These are phyloP conservation scores for Lentinula aciculospora DNA, from an alignment of 768 basidiomycete genomes.

Conservation along the genomic window DNA sequence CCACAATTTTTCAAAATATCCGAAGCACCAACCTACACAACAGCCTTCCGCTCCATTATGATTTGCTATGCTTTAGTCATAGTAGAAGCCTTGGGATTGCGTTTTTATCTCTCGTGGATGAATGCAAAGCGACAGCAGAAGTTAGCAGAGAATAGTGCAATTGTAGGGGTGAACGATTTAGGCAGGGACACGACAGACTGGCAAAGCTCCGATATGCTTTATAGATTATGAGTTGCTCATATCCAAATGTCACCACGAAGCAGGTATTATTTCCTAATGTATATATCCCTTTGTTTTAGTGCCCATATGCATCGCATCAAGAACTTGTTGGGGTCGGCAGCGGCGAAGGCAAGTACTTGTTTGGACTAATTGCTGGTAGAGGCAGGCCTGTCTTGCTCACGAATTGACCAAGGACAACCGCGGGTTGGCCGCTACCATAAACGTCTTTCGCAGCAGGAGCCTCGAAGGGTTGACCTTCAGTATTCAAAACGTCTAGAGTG, in stretches of 20 bases:
- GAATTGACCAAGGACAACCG: constrained; percentile 9
- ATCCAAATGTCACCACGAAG: background rate
- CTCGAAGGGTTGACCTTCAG: constrained; percentile 64
- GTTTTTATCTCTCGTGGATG: background rate
- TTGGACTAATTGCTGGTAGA: constrained; percentile 24
- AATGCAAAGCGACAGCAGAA: background rate
- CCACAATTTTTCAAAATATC: background rate
- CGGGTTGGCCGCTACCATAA: constrained; percentile 25
- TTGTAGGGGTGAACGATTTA: too few species aligned
- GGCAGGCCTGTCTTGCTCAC: constrained; percentile 15
- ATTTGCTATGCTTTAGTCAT: background rate
- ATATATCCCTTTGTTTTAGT: background rate
- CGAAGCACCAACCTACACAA: background rate
- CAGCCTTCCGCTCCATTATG: background rate
- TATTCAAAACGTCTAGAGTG: constrained; percentile 56
- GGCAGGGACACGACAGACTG: background rate
- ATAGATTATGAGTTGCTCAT: background rate
- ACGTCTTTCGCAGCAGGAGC: constrained; percentile 39
- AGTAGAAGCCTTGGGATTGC: background rate
- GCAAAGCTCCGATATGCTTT: background rate
- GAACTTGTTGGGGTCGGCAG: background rate
- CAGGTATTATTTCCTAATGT: too few species aligned
- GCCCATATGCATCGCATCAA: too few species aligned
- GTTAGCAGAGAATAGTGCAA: background rate
- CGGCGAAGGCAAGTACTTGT: constrained; percentile 5